phyloP scores from a whole-genome alignment of 148 eudicot species.

The Rhododendron vialii region DNA sequence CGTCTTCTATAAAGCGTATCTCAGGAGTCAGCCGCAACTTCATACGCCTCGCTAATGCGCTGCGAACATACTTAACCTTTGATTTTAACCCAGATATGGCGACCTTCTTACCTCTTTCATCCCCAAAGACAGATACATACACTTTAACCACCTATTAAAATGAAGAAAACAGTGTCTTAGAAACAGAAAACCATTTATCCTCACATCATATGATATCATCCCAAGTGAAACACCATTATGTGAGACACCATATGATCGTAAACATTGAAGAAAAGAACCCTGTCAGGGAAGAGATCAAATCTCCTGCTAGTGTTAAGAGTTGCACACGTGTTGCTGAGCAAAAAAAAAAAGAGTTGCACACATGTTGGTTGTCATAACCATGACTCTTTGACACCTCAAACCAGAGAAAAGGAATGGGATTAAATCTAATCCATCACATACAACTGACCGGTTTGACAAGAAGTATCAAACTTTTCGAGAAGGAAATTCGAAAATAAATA shows the following conservation, averaged over 20 bases:
- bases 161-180: slow-evolving; percentile 7
- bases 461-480: neutral
- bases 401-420: neutral
- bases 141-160: slow-evolving; percentile 82
- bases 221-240: neutral
- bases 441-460: neutral
- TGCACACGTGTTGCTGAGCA: neutral
- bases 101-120: slow-evolving; percentile 92
- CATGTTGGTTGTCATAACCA: neutral
- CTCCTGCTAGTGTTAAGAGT: neutral
- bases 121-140: slow-evolving; percentile 91
- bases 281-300: neutral
- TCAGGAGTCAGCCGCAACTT: slow-evolving; percentile 90
- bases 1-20: slow-evolving; percentile 89
- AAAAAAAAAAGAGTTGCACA: neutral
- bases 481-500: neutral
- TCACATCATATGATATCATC: neutral
- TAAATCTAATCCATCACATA: neutral
- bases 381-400: neutral
- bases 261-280: neutral
- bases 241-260: neutral
- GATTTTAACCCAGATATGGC: slow-evolving; percentile 85
- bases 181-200: neutral
- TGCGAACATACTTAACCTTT: slow-evolving; percentile 85
- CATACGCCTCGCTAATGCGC: slow-evolving; percentile 83